phyloP scores from a whole-genome alignment of 2,329 filamentous ascomycete genomes.

The Scedosporium boydii region DNA sequence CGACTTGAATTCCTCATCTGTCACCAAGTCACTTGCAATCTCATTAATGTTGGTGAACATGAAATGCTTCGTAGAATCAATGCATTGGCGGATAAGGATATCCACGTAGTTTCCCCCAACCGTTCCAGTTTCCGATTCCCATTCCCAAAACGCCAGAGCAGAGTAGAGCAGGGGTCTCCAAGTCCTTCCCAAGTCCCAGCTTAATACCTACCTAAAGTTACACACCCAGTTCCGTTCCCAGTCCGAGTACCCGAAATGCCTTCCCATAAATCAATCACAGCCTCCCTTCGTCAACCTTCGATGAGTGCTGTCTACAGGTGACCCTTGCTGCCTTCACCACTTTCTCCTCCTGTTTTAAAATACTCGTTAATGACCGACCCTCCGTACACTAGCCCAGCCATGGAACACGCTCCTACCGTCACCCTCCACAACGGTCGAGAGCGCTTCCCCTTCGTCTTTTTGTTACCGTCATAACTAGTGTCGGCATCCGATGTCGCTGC shows the following conservation, averaged over 20 bases:
- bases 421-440: constrained; percentile 37
- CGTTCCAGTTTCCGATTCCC: background rate
- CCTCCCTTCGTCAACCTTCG: background rate
- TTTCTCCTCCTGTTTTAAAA: constrained; percentile 36
- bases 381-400: constrained; percentile 47
- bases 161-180: background rate
- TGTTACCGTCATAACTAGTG: constrained; percentile 34
- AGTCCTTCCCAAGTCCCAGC: background rate
- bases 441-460: constrained; percentile 20
- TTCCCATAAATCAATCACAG: background rate
- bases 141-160: background rate
- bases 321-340: constrained; percentile 25
- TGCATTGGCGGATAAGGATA: too few species aligned
- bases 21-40: too few species aligned
- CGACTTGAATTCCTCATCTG: too few species aligned
- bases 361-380: constrained; percentile 50
- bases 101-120: too few species aligned
- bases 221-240: background rate
- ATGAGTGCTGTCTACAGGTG: background rate
- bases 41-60: too few species aligned
- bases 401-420: constrained; percentile 42
- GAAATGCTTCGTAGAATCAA: too few species aligned
- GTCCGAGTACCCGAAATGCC: background rate
- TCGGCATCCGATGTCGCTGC: constrained; percentile 36
- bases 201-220: background rate